Evolutionary conservation across 1,284 basidiomycete species (phyloP).

Genomic region (Cutaneotrichosporon cavernicola): DNA sequence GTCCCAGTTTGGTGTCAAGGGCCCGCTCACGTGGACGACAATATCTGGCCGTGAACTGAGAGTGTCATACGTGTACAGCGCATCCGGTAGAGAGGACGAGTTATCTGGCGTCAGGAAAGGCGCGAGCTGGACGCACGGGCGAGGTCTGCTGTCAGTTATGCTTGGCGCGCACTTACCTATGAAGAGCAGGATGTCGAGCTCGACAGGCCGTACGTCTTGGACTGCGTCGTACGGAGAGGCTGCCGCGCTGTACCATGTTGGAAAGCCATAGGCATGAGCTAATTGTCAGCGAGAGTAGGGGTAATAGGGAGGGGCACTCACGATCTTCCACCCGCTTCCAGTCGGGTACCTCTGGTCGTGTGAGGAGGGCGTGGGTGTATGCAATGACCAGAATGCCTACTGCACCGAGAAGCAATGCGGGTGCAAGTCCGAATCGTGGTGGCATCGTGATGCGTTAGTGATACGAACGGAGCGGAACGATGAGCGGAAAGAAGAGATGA

Average conservation of each 20-base stretch:
- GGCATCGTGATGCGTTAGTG: not conserved
- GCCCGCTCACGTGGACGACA: not conserved
- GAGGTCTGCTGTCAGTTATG: conserved; percentile 5
- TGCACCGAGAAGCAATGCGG: not conserved
- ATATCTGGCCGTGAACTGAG: not conserved
- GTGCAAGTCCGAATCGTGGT: not conserved
- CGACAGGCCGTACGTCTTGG: not conserved
- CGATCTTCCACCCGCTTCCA: conserved; percentile 14
- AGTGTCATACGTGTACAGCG: not conserved
- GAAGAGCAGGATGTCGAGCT: conserved; percentile 10
- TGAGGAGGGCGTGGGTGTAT: conserved; percentile 2
- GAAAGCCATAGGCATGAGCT: conserved; percentile 14
- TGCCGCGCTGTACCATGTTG: conserved; percentile 7
- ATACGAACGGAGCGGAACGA: not conserved
- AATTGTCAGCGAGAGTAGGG: not conserved
- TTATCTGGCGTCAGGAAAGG: not conserved
- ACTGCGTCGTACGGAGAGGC: not conserved
- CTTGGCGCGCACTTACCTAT: conserved; percentile 6
- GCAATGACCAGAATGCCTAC: not conserved
- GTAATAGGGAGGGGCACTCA: not conserved
- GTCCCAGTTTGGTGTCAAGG: not conserved
- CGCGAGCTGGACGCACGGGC: not conserved
- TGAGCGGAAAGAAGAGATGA: not conserved
- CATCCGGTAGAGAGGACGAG: conserved; percentile 5
- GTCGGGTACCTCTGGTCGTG: conserved; percentile 8